Percentiles rank a stretch among this genome's conserved stretches.
phyloP scores from a whole-genome alignment of 306 rosid genomes.

The Malus sylvestris region DNA sequence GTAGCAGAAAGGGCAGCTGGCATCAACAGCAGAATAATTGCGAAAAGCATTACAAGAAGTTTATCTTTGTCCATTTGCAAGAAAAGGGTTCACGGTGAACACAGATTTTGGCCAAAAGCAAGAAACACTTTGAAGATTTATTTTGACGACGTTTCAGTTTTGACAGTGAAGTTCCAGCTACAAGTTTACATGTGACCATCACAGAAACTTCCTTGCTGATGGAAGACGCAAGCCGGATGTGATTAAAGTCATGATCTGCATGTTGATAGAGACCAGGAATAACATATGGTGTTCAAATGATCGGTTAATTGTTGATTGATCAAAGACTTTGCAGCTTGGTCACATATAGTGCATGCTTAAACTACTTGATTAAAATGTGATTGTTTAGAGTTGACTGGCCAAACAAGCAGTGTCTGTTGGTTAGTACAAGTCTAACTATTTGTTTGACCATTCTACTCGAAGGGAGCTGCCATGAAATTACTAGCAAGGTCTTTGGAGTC shows the following conservation, averaged over 20 bases:
- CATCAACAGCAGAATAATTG: constrained; percentile 16
- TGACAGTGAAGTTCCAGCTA: neutral
- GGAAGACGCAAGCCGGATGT: neutral
- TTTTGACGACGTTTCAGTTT: neutral
- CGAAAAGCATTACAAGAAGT: constrained; percentile 16
- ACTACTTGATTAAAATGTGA: neutral
- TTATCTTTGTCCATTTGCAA: neutral
- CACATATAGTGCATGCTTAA: neutral
- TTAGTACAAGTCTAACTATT: no score
- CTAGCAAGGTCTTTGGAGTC: neutral
- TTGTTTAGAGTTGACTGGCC: no score
- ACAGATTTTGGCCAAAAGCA: neutral
- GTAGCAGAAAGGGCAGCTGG: constrained; percentile 11
- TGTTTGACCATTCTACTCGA: neutral
- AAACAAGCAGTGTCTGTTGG: neutral
- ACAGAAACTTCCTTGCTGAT: neutral
- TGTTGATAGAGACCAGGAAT: neutral
- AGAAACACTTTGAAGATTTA: neutral
- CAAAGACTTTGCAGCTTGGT: neutral
- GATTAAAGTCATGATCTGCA: neutral
- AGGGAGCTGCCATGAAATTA: neutral
- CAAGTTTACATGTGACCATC: neutral
- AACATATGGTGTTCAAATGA: neutral
- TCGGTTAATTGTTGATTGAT: neutral
- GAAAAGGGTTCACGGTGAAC: neutral